Conservation (phyloP, 495 filamentous ascomycete genomes). For the Monascus purpureus region DNA sequence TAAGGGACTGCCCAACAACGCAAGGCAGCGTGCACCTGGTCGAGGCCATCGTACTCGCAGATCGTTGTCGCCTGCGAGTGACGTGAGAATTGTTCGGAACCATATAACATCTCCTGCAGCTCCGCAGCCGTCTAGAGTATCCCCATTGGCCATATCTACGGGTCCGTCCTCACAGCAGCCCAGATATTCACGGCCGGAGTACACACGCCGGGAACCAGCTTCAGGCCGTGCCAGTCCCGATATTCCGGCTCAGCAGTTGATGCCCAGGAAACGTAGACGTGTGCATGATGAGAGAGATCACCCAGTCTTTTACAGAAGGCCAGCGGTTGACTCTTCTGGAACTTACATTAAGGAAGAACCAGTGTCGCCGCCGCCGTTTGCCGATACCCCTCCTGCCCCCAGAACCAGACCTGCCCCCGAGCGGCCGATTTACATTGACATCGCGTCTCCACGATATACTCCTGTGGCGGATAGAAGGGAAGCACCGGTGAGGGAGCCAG, state of each 20-base stretch:
- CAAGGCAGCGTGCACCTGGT: constrained; percentile 10
- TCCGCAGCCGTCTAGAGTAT: constrained; percentile 70
- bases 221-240: constrained; percentile 25
- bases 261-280: constrained; percentile 36
- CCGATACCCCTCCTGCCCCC: constrained; percentile 32
- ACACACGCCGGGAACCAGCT: constrained; percentile 13
- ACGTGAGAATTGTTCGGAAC: constrained; percentile 40
- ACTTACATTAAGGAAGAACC: constrained; percentile 80
- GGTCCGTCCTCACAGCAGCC: constrained; percentile 32
- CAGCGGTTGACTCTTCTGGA: constrained; percentile 20
- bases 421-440: constrained; percentile 34
- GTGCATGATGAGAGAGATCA: constrained; percentile 20
- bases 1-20: constrained; percentile 6
- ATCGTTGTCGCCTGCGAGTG: constrained; percentile 14
- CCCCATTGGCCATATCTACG: constrained; percentile 55
- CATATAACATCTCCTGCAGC: constrained; percentile 60
- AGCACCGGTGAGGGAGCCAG: constrained; percentile 13
- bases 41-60: constrained; percentile 10
- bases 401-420: constrained; percentile 32
- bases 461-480: constrained; percentile 25
- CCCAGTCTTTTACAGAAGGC: constrained; percentile 14
- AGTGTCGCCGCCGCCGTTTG: constrained; percentile 62
- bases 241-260: constrained; percentile 15
- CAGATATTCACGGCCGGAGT: constrained; percentile 14
- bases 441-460: constrained; percentile 31